Percentiles rank a stretch among this genome's conserved stretches.
Conservation (phyloP, 768 basidiomycete genomes). For the Boletales sp. region DNA sequence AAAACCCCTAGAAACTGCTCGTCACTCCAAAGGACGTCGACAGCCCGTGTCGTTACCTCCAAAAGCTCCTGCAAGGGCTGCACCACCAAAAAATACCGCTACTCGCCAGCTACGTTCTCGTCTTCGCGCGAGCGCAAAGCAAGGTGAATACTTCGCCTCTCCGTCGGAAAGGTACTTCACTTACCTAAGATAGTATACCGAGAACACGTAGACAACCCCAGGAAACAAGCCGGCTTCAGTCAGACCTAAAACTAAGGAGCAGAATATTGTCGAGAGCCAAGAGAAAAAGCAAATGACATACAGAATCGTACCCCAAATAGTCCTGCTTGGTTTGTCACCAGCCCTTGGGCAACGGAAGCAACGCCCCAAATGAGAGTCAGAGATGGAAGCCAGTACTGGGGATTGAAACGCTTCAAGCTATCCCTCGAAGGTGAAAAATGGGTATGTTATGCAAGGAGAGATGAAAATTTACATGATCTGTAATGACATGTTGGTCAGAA, state of each 20-base stretch:
- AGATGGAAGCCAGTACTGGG: slow-evolving; percentile 57
- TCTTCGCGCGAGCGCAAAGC: slow-evolving; percentile 25
- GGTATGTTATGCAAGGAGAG: not conserved
- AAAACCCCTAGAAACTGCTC: slow-evolving; percentile 41
- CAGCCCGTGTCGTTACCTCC: slow-evolving; percentile 36
- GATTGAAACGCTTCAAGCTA: slow-evolving; percentile 57
- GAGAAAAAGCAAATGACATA: slow-evolving; percentile 24
- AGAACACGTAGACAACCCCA: too few relatives aligned
- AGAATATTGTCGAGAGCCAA: not conserved
- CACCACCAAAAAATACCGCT: slow-evolving; percentile 59
- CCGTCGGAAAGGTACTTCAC: too few relatives aligned
- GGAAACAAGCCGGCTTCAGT: slow-evolving; percentile 53
- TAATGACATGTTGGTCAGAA: not conserved
- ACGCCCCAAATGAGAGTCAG: slow-evolving; percentile 60
- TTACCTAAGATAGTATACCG: too few relatives aligned
- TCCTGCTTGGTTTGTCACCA: slow-evolving; percentile 27
- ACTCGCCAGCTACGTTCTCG: slow-evolving; percentile 59
- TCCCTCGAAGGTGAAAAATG: slow-evolving; percentile 3
- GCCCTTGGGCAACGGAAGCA: slow-evolving; percentile 49
- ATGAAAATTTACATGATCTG: slow-evolving; percentile 25
- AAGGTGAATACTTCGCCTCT: slow-evolving; percentile 10
- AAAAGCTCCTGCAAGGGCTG: slow-evolving; percentile 62
- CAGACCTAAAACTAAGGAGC: slow-evolving; percentile 44
- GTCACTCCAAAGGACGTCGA: not conserved
- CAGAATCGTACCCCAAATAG: slow-evolving; percentile 54